A percentile compares a stretch with the other conserved stretches of the same genome.
phyloP scores from a whole-genome alignment of 2,329 filamentous ascomycete species.

The Verticillium dahliae region DNA sequence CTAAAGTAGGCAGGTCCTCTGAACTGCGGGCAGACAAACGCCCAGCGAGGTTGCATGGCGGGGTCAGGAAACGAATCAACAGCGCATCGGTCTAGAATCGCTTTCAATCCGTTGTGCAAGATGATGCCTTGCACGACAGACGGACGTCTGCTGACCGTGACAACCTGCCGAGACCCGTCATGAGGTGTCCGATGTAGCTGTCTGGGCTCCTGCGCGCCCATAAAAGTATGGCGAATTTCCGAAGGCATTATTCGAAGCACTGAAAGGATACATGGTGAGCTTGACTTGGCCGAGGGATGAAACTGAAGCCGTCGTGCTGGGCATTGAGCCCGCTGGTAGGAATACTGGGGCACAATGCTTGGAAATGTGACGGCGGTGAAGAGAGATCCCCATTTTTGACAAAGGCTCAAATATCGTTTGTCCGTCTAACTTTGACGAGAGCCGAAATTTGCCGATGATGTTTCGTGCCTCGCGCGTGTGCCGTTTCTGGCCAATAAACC shows the following conservation, averaged over 20 bases:
- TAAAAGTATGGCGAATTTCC: too few relatives aligned
- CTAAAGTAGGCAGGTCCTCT: too few relatives aligned
- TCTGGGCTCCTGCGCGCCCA: too few relatives aligned
- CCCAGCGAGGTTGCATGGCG: too few relatives aligned
- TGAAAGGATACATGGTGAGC: not conserved
- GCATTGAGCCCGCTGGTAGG: not conserved
- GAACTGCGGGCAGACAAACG: too few relatives aligned
- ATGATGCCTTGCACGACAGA: too few relatives aligned
- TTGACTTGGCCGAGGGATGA: not conserved
- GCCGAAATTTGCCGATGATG: not conserved
- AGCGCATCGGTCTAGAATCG: too few relatives aligned
- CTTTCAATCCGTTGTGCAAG: too few relatives aligned
- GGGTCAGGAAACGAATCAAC: too few relatives aligned
- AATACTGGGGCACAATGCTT: not conserved
- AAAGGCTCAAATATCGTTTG: not conserved
- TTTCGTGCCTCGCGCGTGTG: not conserved
- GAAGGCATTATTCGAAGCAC: not conserved
- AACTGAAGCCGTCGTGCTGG: not conserved
- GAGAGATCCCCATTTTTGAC: not conserved
- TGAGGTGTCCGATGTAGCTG: too few relatives aligned
- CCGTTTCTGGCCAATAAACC: not conserved
- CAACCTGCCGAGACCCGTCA: too few relatives aligned
- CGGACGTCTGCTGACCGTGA: too few relatives aligned
- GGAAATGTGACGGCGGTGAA: not conserved
- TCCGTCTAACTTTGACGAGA: not conserved